These are phyloP conservation scores for Sclerotinia glacialis DNA, from an alignment of 2,329 filamentous ascomycete species.

Conservation along the genomic window DNA sequence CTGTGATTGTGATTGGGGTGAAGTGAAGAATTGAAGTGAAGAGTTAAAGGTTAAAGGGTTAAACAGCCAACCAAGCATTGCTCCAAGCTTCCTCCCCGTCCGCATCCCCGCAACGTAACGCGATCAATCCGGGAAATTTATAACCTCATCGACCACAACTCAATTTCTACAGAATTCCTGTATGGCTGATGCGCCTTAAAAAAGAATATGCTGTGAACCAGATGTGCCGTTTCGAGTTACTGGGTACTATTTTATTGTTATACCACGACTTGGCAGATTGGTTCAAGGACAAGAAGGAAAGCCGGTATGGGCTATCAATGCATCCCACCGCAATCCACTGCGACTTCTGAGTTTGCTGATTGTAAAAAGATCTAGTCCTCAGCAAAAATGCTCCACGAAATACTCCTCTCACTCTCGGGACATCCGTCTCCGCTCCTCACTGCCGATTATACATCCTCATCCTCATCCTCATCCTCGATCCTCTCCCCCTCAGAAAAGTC, in stretches of 20 bases:
- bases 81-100: background rate
- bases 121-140: slow-evolving; percentile 13
- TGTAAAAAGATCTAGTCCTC: slow-evolving; percentile 19
- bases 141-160: background rate
- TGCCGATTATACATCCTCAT: slow-evolving; percentile 47
- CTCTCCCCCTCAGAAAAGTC: slow-evolving; percentile 78
- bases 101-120: slow-evolving; percentile 8
- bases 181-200: background rate
- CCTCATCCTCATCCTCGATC: slow-evolving; percentile 47
- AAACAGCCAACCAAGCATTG: background rate
- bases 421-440: slow-evolving; percentile 86
- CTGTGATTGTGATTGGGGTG: background rate
- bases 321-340: slow-evolving; percentile 13
- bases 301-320: background rate
- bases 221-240: slow-evolving; percentile 40
- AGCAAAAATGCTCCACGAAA: slow-evolving; percentile 85
- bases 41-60: no score
- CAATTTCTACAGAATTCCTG: slow-evolving; percentile 1
- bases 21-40: background rate
- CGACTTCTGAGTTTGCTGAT: slow-evolving; percentile 21
- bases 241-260: slow-evolving; percentile 37
- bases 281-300: slow-evolving; percentile 22
- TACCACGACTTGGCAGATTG: slow-evolving; percentile 31
- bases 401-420: slow-evolving; percentile 92
- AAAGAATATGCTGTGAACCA: slow-evolving; percentile 23